Percentiles rank a stretch among this genome's conserved stretches.
phyloP scores from a whole-genome alignment of 2,329 filamentous ascomycete genomes.

The Fusarium xylarioides region DNA sequence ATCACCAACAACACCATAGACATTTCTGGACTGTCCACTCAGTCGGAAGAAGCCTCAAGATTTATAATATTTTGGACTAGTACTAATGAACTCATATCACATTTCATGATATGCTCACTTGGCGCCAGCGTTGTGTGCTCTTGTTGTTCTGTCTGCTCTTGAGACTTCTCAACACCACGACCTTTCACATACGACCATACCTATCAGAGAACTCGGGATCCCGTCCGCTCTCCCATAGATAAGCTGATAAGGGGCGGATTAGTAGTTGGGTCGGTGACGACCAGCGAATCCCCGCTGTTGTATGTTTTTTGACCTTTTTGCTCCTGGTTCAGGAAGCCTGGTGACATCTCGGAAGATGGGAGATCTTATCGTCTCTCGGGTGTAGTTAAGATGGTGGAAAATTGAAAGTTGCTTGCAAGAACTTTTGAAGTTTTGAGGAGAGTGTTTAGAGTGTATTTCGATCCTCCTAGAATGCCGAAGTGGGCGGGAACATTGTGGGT shows the following conservation, averaged over 20 bases:
- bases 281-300: slow-evolving; percentile 7
- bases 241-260: slow-evolving; percentile 8
- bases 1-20: neutral
- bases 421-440: neutral
- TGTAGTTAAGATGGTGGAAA: neutral
- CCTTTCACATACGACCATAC: neutral
- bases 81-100: too few species aligned
- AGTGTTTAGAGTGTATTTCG: neutral
- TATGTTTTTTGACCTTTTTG: slow-evolving; percentile 7
- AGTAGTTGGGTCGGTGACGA: slow-evolving; percentile 13
- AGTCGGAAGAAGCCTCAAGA: too few species aligned
- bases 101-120: neutral
- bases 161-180: neutral
- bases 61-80: neutral
- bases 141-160: neutral
- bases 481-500: neutral
- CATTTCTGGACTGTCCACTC: neutral
- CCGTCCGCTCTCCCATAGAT: slow-evolving; percentile 1
- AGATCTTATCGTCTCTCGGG: too few species aligned
- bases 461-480: neutral
- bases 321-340: neutral
- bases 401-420: neutral
- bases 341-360: neutral
- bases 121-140: neutral
- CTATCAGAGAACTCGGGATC: slow-evolving; percentile 2